phyloP scores from a whole-genome alignment of 345 rosid genomes.

The Anastatica hierochuntica region DNA sequence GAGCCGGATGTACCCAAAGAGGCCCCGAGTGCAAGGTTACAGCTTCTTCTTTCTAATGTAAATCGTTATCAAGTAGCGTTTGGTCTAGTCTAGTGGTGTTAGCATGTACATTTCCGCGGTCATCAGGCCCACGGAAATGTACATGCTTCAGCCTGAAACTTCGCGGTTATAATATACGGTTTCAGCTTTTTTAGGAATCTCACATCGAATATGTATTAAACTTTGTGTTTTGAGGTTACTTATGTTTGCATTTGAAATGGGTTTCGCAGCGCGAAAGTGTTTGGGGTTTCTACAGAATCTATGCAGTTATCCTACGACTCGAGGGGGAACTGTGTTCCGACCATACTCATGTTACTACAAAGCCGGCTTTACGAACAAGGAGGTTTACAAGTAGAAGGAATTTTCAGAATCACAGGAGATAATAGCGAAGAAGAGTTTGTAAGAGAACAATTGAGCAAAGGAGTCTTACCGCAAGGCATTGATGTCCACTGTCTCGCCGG shows the following conservation, averaged over 20 bases:
- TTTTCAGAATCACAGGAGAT: conserved; percentile 77
- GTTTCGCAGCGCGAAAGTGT: conserved; percentile 55
- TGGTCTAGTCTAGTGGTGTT: no score
- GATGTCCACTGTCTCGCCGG: conserved; percentile 88
- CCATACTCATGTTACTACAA: conserved; percentile 68
- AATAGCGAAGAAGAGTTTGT: conserved; percentile 76
- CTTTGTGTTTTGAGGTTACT: no score
- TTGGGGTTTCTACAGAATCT: conserved; percentile 87
- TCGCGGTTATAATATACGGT: no score
- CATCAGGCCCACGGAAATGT: no score
- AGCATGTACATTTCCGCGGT: no score
- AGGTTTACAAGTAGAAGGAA: conserved; percentile 80
- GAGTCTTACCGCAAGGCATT: conserved; percentile 53
- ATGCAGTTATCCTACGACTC: conserved; percentile 84
- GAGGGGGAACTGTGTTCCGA: conserved; percentile 80
- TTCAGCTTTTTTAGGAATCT: no score
- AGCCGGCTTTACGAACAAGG: conserved; percentile 63
- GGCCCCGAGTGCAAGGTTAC: conserved; percentile 83
- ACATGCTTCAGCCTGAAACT: no score
- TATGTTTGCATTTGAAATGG: no score
- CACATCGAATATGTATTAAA: no score
- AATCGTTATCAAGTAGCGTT: no score
- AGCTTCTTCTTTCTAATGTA: neutral
- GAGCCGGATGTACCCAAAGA: conserved; percentile 80
- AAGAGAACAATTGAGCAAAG: conserved; percentile 66